phyloP scores from a whole-genome alignment of 208 protist species.

The Acanthamoeba sp. region DNA sequence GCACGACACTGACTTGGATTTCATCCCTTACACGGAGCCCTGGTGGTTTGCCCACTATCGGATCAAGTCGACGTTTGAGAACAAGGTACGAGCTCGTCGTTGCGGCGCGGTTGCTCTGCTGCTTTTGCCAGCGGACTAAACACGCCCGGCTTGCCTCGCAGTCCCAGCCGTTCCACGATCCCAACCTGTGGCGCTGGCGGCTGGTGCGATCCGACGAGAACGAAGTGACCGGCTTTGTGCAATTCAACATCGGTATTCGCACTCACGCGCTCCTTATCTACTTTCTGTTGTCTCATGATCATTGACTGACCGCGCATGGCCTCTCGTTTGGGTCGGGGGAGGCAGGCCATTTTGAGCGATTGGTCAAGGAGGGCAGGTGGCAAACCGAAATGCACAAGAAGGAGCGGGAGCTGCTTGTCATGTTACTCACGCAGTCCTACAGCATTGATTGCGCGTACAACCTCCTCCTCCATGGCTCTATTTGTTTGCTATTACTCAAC shows the following conservation, averaged over 20 bases:
- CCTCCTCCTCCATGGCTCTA: too few species aligned
- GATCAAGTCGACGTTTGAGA: not conserved
- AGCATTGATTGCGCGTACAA: not conserved
- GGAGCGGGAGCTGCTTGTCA: not conserved
- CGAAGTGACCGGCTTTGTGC: conserved; percentile 40
- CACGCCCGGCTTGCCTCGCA: too few species aligned
- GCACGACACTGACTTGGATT: not conserved
- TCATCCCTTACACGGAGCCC: not conserved
- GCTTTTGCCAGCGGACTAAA: too few species aligned
- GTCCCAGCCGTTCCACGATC: not conserved
- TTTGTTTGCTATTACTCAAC: too few species aligned
- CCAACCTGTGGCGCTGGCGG: conserved; percentile 26
- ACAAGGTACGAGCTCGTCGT: not conserved
- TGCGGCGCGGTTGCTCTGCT: too few species aligned
- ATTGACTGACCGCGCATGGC: not conserved
- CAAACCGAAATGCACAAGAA: not conserved
- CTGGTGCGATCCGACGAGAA: conserved; percentile 20
- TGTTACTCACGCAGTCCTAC: not conserved
- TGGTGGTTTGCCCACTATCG: conserved; percentile 13
- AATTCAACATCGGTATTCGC: conserved; percentile 43
- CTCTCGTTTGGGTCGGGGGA: not conserved
- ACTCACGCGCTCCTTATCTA: too few species aligned
- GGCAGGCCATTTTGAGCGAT: conserved; percentile 19
- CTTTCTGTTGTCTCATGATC: not conserved
- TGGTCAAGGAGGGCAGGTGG: conserved; percentile 54